phyloP scores from a whole-genome alignment of 352 stramenopile species.

The Phytopythium vexans region DNA sequence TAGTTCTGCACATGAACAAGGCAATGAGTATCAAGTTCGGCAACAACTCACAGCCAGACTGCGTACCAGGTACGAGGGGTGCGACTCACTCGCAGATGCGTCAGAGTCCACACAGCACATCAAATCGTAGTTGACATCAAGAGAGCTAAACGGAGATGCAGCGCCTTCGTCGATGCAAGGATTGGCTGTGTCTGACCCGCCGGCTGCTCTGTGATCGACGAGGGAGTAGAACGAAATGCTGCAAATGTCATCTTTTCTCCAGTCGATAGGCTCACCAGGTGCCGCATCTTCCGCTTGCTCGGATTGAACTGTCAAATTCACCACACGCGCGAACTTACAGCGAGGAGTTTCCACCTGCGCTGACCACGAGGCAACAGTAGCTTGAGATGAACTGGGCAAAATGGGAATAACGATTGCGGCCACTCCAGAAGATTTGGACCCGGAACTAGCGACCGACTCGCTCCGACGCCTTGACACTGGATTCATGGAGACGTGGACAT shows the following conservation, averaged over 20 bases:
- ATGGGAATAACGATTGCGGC: neutral
- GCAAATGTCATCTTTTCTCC: neutral
- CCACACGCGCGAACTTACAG: neutral
- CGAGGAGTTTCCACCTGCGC: no score
- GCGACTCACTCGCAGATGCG: conserved; percentile 8
- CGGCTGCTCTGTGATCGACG: neutral
- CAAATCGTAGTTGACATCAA: conserved; percentile 13
- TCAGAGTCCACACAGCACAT: conserved; percentile 19
- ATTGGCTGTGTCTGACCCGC: neutral
- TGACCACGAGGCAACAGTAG: no score
- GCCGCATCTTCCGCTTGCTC: neutral
- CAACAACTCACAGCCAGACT: neutral
- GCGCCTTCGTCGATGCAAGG: neutral
- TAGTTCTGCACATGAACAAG: conserved; percentile 26
- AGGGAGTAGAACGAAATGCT: neutral
- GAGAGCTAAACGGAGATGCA: no score
- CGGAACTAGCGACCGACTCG: no score
- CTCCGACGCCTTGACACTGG: neutral
- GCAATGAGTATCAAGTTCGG: neutral
- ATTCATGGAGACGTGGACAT: conserved; percentile 39
- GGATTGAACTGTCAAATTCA: no score
- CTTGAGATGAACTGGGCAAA: no score
- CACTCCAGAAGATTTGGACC: no score
- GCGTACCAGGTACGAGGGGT: conserved; percentile 22
- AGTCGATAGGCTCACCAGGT: neutral